Base-by-base conservation (phyloP, 768 basidiomycete genomes). In the Tulasnella calospora region DNA sequence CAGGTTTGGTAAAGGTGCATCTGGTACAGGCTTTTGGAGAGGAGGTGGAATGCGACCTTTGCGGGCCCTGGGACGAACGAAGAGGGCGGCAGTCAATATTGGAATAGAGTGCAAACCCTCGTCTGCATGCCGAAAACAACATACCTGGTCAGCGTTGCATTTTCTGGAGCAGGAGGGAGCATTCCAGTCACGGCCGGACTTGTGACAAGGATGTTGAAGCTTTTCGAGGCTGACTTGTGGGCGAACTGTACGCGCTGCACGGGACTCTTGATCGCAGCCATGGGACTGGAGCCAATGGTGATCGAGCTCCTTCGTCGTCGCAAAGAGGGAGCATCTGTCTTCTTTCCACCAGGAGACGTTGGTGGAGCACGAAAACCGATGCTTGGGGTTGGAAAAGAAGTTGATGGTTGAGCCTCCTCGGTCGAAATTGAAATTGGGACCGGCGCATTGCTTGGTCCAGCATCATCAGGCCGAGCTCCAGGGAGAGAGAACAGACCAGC, bases 181-280 rank as follows among this genome's bases (percentile, higher is more conserved):
- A n/a, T n/a, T 41, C 46, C 47, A 17, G 46, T 36, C 19, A 13
- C 27, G 23, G 47, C 30, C 19, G 47, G 33, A 55, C 10, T 36
- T 19, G 46, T 23, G 10, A 76, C 40, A 2, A 51, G 19, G 73
- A 74, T 74, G 47, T 21, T 76, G 44, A 55, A 51, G 46, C 44
- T 57, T 38, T 51, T 55, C 55, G n/a, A 33, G 30, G 74, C 74
- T 2, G 74, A 76, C 30, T 47, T 47, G 27, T 76, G 74, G 33
- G 74, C 46, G 57, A 55, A 67, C 74, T 76, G 74, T 21, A 33
- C 74, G 23, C 74, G 74, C 51, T 76, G 74, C 46, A 67, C 51
- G 4, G 74, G 74, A 30, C 74, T 76, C 27, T 76, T 76, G 47
- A 76, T 76, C 47, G 74, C 74, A 19, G 74, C 74, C 74, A 76